Conservation (phyloP, 805 yeast genomes). For the Nakazawaea anatomiae region DNA sequence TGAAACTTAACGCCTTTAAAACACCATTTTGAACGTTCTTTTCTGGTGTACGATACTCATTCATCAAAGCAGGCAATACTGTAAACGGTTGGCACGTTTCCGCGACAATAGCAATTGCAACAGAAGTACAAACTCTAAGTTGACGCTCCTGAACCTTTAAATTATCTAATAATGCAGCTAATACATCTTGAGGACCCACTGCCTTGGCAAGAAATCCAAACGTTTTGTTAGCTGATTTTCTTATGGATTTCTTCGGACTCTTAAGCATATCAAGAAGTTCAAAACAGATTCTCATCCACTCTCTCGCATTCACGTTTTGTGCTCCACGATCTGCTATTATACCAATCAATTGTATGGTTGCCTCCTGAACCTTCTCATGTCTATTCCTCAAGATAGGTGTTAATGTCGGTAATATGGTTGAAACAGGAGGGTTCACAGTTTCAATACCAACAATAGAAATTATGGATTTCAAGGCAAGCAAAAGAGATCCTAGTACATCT, state of each 20-base stretch:
- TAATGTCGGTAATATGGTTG: conserved; percentile 77
- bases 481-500: conserved; percentile 82
- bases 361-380: conserved; percentile 86
- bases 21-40: conserved; percentile 94
- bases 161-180: conserved; percentile 77
- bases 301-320: conserved; percentile 80
- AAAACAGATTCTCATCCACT: conserved; percentile 96
- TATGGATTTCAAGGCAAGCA: conserved; percentile 64
- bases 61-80: conserved; percentile 90
- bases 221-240: conserved; percentile 82
- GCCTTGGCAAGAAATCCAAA: conserved; percentile 90
- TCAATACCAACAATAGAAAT: conserved; percentile 54
- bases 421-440: conserved; percentile 70
- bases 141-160: conserved; percentile 93
- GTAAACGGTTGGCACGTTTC: conserved; percentile 91
- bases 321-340: conserved; percentile 75
- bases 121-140: conserved; percentile 93
- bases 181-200: conserved; percentile 92
- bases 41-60: conserved; percentile 90
- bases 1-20: conserved; percentile 79
- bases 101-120: conserved; percentile 95
- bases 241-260: conserved; percentile 66
- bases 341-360: conserved; percentile 74
- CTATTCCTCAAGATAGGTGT: conserved; percentile 89
- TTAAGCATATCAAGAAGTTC: conserved; percentile 86